These are phyloP conservation scores for Candida quercuum DNA, from an alignment of 805 yeast genomes.

Conservation along the genomic window DNA sequence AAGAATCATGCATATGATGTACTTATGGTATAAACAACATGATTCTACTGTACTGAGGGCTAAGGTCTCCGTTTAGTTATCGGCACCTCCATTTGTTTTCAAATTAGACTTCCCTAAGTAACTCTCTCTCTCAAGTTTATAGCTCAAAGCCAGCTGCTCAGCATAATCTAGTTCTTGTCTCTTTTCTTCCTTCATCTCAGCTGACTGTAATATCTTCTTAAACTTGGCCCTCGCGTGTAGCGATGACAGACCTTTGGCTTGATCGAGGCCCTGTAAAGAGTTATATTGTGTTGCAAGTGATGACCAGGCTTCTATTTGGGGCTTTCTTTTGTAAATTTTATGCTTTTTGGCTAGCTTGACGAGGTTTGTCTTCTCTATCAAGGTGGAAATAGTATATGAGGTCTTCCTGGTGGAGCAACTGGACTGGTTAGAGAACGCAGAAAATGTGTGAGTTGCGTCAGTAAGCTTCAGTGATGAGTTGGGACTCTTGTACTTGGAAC, in stretches of 20 bases:
- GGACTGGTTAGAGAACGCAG: neutral
- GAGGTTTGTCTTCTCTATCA: neutral
- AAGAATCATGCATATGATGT: no score
- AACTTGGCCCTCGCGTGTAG: constrained; percentile 4
- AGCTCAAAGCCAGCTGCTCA: neutral
- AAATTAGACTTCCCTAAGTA: no score
- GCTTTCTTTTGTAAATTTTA: neutral
- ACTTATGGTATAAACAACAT: no score
- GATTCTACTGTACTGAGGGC: no score
- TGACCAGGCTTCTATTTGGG: constrained; percentile 2
- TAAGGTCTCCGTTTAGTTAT: no score
- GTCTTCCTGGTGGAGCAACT: constrained; percentile 1
- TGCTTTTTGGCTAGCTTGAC: neutral
- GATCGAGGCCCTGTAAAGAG: neutral
- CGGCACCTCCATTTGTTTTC: no score
- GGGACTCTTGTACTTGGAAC: no score
- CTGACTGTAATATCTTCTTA: constrained; percentile 1
- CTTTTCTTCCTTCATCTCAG: constrained; percentile 3
- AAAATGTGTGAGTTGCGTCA: neutral
- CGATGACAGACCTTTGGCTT: constrained; percentile 1
- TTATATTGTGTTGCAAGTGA: constrained; percentile 1
- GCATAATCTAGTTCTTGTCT: neutral
- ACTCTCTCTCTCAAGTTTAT: no score
- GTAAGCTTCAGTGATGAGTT: no score
- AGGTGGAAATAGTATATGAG: constrained; percentile 2